Percentiles rank a stretch among this genome's conserved stretches.
These are phyloP conservation scores for Epichloe aotearoae DNA, from an alignment of 2,329 filamentous ascomycete species.

Conservation along the genomic window DNA sequence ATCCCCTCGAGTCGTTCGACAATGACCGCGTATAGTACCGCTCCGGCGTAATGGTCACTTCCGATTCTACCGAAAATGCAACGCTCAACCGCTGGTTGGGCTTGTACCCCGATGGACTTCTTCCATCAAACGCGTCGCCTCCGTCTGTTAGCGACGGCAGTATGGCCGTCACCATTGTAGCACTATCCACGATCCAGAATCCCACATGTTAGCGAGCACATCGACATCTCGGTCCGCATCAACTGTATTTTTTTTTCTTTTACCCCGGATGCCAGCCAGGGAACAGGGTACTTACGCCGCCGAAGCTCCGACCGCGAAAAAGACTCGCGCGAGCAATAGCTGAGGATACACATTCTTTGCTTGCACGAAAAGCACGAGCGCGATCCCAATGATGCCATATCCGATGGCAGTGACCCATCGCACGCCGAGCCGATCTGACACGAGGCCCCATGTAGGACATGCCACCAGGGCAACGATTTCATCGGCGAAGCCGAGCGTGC, in stretches of 20 bases:
- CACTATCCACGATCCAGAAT: conserved; percentile 22
- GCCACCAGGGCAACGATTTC: conserved; percentile 71
- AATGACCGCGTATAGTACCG: conserved; percentile 36
- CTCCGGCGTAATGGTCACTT: conserved; percentile 61
- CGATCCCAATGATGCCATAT: conserved; percentile 67
- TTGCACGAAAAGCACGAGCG: conserved; percentile 72
- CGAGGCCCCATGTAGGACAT: conserved; percentile 66
- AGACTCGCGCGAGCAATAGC: conserved; percentile 66
- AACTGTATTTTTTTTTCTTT: not conserved
- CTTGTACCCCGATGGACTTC: conserved; percentile 18
- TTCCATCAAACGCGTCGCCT: conserved; percentile 16
- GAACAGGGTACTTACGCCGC: conserved; percentile 48
- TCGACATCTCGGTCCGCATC: conserved; percentile 1
- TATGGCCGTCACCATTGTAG: conserved; percentile 96
- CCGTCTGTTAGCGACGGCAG: conserved; percentile 58
- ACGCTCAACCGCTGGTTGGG: conserved; percentile 40
- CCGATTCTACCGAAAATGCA: conserved; percentile 57
- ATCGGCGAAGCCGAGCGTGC: conserved; percentile 74
- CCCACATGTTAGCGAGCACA: not conserved
- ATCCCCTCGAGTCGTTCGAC: conserved; percentile 15
- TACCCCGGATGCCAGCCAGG: not conserved
- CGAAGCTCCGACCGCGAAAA: conserved; percentile 87
- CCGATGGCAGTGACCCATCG: conserved; percentile 61
- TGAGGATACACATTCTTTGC: conserved; percentile 80
- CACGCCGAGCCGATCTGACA: conserved; percentile 67